phyloP scores from a whole-genome alignment of 306 rosid species.

The Pyrus pyrifolia region DNA sequence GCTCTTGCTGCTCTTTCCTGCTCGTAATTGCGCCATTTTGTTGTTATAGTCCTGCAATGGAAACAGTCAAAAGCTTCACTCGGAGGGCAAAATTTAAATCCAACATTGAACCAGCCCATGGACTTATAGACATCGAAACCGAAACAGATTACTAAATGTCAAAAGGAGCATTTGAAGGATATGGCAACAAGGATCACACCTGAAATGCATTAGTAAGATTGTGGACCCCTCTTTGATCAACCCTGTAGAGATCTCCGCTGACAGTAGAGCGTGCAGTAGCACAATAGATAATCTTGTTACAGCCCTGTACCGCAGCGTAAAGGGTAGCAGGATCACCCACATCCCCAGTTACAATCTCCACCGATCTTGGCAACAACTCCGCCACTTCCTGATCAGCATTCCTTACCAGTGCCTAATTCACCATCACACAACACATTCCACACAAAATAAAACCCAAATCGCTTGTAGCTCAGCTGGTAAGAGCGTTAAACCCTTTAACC shows the following conservation, averaged over 20 bases:
- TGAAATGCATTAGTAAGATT: slow-evolving; percentile 86
- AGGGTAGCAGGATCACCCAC: slow-evolving; percentile 78
- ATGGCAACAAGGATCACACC: slow-evolving; percentile 28
- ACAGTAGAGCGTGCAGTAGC: slow-evolving; percentile 92
- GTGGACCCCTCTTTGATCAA: slow-evolving; percentile 81
- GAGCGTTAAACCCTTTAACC: too few species aligned
- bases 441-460: background rate
- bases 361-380: slow-evolving; percentile 85
- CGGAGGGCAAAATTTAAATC: background rate
- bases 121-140: background rate
- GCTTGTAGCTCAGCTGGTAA: too few species aligned
- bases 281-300: slow-evolving; percentile 81
- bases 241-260: slow-evolving; percentile 84
- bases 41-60: slow-evolving; percentile 79
- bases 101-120: background rate
- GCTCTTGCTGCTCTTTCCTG: slow-evolving; percentile 95
- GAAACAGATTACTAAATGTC: background rate
- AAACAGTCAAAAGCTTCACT: background rate
- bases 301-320: slow-evolving; percentile 60
- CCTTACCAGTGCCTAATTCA: slow-evolving; percentile 75
- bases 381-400: slow-evolving; percentile 58
- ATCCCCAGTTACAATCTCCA: slow-evolving; percentile 72
- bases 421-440: background rate
- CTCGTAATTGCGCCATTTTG: slow-evolving; percentile 79
- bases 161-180: background rate